These are phyloP conservation scores for Psidium guajava DNA, from an alignment of 345 rosid genomes.

Conservation along the genomic window DNA sequence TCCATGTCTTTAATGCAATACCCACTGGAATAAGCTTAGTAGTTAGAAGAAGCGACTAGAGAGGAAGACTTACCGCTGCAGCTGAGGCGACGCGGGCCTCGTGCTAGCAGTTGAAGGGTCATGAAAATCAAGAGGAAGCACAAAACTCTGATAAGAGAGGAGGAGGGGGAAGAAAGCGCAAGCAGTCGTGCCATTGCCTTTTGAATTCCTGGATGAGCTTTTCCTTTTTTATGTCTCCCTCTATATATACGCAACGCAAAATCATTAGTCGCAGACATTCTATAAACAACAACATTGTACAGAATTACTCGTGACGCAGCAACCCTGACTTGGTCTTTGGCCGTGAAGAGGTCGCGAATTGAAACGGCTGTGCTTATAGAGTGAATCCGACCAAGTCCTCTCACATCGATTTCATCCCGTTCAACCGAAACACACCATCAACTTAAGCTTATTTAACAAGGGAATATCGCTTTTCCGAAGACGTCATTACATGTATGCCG, in stretches of 20 bases:
- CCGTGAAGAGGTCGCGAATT: too few species aligned
- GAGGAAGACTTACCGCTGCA: background rate
- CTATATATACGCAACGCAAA: background rate
- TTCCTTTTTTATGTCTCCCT: background rate
- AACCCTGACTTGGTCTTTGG: too few species aligned
- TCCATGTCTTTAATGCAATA: background rate
- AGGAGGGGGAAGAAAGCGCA: too few species aligned
- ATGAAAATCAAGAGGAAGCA: background rate
- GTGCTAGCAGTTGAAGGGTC: background rate
- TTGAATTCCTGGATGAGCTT: background rate
- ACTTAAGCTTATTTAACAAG: too few species aligned
- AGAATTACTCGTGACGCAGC: too few species aligned
- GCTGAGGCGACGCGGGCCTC: background rate
- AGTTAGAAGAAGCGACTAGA: background rate
- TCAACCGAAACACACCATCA: too few species aligned
- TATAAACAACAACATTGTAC: too few species aligned
- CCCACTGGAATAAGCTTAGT: background rate
- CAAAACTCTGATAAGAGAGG: background rate
- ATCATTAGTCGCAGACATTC: background rate
- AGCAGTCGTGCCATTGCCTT: background rate
- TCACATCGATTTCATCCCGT: background rate
- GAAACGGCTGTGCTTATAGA: fast-evolving
- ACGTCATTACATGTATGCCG: too few species aligned
- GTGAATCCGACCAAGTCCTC: background rate
- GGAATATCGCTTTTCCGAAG: too few species aligned